Conservation (phyloP, 768 basidiomycete species). For the Russula sp. region DNA sequence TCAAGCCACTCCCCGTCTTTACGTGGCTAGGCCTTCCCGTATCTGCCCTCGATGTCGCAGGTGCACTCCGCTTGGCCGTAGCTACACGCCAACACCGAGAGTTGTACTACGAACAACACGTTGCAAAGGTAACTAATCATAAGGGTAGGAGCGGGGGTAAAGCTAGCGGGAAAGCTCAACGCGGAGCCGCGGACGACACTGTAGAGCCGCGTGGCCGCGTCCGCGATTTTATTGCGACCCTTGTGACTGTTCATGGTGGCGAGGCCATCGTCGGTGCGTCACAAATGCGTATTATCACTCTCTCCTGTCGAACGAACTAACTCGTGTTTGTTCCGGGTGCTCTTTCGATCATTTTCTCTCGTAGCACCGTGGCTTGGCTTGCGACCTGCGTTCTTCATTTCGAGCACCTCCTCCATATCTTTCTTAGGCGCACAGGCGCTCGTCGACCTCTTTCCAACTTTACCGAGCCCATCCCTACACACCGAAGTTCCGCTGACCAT, state of each 20-base stretch:
- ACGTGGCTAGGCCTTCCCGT: constrained; percentile 26
- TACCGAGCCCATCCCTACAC: constrained; percentile 18
- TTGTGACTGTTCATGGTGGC: constrained; percentile 30
- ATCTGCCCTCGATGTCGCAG: constrained; percentile 25
- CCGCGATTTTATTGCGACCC: constrained; percentile 27
- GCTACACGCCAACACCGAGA: constrained; percentile 26
- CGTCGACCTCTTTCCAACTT: constrained; percentile 23
- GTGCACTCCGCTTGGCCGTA: constrained; percentile 26
- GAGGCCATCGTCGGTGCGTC: constrained; percentile 29
- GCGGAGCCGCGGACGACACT: background rate
- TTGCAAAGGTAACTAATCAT: background rate
- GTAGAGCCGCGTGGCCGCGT: constrained; percentile 23
- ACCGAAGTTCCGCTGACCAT: constrained; percentile 27
- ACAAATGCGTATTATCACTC: background rate
- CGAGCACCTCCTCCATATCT: constrained; percentile 9
- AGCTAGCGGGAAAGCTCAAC: constrained; percentile 6
- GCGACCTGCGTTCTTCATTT: constrained; percentile 29
- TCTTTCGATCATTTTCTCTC: background rate
- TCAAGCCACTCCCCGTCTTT: constrained; percentile 23
- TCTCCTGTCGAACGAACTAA: background rate
- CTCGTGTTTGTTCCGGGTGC: background rate
- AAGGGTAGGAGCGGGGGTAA: constrained; percentile 10
- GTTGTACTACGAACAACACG: constrained; percentile 11
- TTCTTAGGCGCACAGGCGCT: constrained; percentile 22
- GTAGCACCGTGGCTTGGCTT: constrained; percentile 29